A percentile compares a stretch with the other conserved stretches of the same genome.
phyloP scores from a whole-genome alignment of 1,284 basidiomycete genomes.

The Boletus mariae region DNA sequence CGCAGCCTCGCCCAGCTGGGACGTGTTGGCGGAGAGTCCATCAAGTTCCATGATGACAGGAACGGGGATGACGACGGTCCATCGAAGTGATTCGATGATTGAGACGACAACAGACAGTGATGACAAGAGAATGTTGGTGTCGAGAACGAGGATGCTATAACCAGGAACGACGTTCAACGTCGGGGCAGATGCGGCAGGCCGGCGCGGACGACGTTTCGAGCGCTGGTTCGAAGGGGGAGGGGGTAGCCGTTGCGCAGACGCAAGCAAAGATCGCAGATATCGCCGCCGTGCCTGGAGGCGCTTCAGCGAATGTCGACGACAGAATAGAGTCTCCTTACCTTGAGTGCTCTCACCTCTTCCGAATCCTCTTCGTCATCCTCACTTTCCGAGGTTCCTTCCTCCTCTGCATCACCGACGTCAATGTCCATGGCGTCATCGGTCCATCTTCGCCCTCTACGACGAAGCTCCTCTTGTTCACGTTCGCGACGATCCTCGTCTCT shows the following conservation, averaged over 20 bases:
- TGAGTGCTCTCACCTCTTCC: constrained; percentile 72
- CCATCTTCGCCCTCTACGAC: constrained; percentile 59
- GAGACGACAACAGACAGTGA: constrained; percentile 70
- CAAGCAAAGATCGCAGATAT: constrained; percentile 58
- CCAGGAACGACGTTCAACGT: constrained; percentile 71
- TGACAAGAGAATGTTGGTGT: constrained; percentile 91
- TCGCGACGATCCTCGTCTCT: constrained; percentile 61
- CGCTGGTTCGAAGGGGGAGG: constrained; percentile 27
- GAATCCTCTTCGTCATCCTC: constrained; percentile 64
- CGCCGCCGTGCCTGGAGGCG: constrained; percentile 57
- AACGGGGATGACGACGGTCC: constrained; percentile 89
- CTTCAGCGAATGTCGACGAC: constrained; percentile 8
- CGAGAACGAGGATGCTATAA: constrained; percentile 87
- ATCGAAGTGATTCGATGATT: constrained; percentile 76
- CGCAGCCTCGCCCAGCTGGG: constrained; percentile 69
- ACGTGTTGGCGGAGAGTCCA: constrained; percentile 70
- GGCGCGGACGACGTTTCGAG: constrained; percentile 36
- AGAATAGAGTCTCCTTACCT: constrained; percentile 43
- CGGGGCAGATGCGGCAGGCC: constrained; percentile 34
- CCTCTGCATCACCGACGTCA: constrained; percentile 47
- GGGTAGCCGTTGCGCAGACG: constrained; percentile 39
- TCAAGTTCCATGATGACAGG: constrained; percentile 97
- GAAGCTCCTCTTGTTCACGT: constrained; percentile 64
- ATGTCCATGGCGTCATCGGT: constrained; percentile 68
- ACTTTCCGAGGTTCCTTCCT: constrained; percentile 39